These are phyloP conservation scores for Mycena capillaripes DNA, from an alignment of 768 basidiomycete species.

Conservation along the genomic window DNA sequence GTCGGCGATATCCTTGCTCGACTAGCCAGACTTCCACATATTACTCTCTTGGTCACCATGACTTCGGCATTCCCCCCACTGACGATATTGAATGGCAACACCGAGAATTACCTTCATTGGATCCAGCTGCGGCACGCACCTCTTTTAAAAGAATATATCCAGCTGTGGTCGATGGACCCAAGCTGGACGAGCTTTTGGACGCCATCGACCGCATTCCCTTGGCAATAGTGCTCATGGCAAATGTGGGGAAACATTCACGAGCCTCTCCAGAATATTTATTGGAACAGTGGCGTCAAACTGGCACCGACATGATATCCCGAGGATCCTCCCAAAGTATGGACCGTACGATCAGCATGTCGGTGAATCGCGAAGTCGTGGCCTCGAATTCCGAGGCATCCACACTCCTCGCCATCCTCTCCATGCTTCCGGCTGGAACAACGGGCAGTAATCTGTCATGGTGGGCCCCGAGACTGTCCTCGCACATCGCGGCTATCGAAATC, in stretches of 20 bases:
- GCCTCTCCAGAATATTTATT: neutral
- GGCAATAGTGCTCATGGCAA: conserved; percentile 53
- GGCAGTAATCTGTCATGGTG: conserved; percentile 27
- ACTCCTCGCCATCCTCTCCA: conserved; percentile 34
- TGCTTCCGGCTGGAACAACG: conserved; percentile 43
- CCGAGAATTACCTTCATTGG: neutral
- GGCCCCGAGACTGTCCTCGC: conserved; percentile 18
- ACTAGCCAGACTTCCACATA: neutral
- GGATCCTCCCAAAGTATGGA: neutral
- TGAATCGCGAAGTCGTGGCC: neutral
- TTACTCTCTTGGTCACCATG: neutral
- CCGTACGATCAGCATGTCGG: neutral
- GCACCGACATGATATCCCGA: conserved; percentile 5
- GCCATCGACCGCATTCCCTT: conserved; percentile 48
- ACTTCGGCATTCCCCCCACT: neutral
- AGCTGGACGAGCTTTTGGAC: conserved; percentile 27
- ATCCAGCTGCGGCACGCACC: neutral
- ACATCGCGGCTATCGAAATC: conserved; percentile 7
- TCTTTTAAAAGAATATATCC: conserved; percentile 5
- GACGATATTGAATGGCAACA: neutral
- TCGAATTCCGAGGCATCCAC: neutral
- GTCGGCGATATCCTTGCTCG: neutral
- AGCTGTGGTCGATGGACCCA: conserved; percentile 29
- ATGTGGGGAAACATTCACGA: conserved; percentile 25
- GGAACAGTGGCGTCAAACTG: neutral